Evolutionary conservation across 768 basidiomycete species (phyloP).

Genomic region (Zangia roseola): DNA sequence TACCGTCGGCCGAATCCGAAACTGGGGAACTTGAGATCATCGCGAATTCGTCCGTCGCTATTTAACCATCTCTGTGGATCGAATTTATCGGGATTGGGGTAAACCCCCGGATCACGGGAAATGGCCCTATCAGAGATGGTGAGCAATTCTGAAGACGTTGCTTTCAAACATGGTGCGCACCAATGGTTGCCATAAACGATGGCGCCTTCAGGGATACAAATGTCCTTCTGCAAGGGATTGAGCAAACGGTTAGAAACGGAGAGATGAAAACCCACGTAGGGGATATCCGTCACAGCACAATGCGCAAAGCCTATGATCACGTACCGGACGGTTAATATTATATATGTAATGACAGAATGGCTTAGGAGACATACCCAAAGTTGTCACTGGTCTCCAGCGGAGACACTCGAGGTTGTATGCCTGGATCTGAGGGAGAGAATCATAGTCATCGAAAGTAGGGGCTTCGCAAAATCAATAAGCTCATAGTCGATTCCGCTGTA

Average conservation of each 20-base stretch:
- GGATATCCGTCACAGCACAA: conserved; percentile 59
- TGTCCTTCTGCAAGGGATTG: conserved; percentile 27
- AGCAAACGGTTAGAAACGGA: neutral
- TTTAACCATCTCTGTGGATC: conserved; percentile 57
- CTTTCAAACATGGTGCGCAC: conserved; percentile 10
- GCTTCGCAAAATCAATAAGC: conserved; percentile 21
- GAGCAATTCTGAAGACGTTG: neutral
- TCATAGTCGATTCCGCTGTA: neutral
- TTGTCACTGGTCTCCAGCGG: conserved; percentile 42
- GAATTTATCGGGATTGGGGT: conserved; percentile 59
- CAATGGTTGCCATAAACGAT: conserved; percentile 39
- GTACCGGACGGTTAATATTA: conserved; percentile 1
- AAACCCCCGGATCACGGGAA: conserved; percentile 55
- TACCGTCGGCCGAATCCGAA: conserved; percentile 56
- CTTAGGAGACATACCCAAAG: conserved; percentile 22
- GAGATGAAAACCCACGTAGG: conserved; percentile 45
- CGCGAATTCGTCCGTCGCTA: conserved; percentile 39
- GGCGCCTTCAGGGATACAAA: conserved; percentile 37
- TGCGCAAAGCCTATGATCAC: conserved; percentile 53
- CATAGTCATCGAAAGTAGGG: conserved; percentile 40
- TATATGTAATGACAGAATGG: neutral
- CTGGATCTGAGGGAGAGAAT: conserved; percentile 35
- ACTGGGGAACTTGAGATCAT: conserved; percentile 50
- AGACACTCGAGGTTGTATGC: conserved; percentile 42
- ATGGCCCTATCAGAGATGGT: conserved; percentile 40